These are phyloP conservation scores for Salmacisia buchloeana DNA, from an alignment of 1,284 basidiomycete species.

Conservation along the genomic window DNA sequence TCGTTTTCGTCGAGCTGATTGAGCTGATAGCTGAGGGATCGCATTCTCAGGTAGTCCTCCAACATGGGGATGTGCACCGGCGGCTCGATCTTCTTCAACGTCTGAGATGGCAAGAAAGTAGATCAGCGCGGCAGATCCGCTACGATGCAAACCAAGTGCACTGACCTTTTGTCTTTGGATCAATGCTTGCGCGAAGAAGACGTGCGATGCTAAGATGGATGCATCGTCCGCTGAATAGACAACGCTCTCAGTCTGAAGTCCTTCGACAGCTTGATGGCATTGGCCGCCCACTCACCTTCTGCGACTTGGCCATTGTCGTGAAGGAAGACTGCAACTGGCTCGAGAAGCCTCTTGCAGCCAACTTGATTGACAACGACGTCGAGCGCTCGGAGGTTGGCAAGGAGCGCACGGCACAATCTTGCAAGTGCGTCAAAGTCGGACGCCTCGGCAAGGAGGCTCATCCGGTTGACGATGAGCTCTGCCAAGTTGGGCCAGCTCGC, in stretches of 20 bases:
- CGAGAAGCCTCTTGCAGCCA: conserved; percentile 1
- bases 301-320: not conserved
- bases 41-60: conserved; percentile 25
- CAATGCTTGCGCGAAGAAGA: conserved; percentile 3
- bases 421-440: conserved; percentile 30
- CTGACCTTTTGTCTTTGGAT: not conserved
- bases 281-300: not conserved
- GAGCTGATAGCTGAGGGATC: conserved; percentile 41
- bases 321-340: conserved; percentile 6
- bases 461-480: not conserved
- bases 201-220: not conserved
- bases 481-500: not conserved
- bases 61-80: conserved; percentile 26
- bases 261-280: not conserved
- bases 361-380: not conserved
- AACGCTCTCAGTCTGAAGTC: not conserved
- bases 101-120: not conserved
- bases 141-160: not conserved
- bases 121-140: not conserved
- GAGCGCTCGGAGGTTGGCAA: conserved; percentile 7
- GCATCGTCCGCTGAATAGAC: not conserved
- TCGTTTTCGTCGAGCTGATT: conserved; percentile 45
- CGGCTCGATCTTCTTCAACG: not conserved
- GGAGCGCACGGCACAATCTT: conserved; percentile 24
- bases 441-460: not conserved